Evolutionary conservation across 768 basidiomycete species (phyloP), one percentile per base, ranked within the genome.

Genomic region (Termitomyces sp.): DNA sequence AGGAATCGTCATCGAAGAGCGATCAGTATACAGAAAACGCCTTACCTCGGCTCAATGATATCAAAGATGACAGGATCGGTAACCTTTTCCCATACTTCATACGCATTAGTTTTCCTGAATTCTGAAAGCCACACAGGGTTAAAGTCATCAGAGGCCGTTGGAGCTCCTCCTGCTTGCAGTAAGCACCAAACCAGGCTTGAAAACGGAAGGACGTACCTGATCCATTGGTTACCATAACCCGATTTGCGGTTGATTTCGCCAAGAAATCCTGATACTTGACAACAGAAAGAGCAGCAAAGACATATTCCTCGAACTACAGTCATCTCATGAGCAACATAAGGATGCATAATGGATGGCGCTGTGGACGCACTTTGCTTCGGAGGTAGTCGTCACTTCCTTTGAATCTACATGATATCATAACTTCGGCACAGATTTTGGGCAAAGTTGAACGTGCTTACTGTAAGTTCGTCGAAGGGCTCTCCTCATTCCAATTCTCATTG

Each of bases 341-440:
- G 1, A 47, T 34, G 2, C 3, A 12, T 20, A 26, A 22, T 13
- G 22, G 1, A 16, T 12, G 18, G 4, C 4, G n/a, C 12, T 48
- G 4, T 34, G 9, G 42, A 63, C 69, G 22, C 57, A 89, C 92
- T 82, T 94, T 95, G 36, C 82, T 80, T 57, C 97, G 79, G 26
- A 99, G 72, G 67, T 95, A 98, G 69, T 99, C 97, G 64, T 99
- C 97, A 63, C 92, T 94, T 13, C 96, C 97, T 71, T 90, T 89
- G 75, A 96, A 98, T 61, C 90, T 92, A 31, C 66, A 39, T 39
- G 8, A 4, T 56, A 46, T 42, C 22, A 42, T 42, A n/a, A 13
- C 26, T 43, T 39, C 44, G 29, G 53, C 59, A 2, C 37, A 43
- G 46, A 36, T 16, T 48, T 29, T 36, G 22, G 24, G 26, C 29